Conservation (phyloP, 805 yeast species). For the Monosporozyma yasuniensis region DNA sequence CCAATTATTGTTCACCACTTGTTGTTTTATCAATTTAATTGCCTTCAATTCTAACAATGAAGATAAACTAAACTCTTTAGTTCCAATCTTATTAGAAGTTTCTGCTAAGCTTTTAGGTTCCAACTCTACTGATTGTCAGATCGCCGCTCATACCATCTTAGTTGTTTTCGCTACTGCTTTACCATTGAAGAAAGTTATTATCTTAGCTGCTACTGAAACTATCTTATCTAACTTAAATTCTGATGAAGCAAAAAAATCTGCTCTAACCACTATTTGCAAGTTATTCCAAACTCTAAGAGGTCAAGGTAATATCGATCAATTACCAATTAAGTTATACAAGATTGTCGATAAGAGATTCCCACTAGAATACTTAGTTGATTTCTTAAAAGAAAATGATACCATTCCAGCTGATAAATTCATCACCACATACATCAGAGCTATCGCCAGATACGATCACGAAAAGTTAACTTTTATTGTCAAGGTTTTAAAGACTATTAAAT, state of each 20-base stretch:
- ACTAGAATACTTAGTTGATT: conserved; percentile 12
- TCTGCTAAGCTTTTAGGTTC: conserved; percentile 47
- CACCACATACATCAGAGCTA: conserved; percentile 36
- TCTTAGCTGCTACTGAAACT: conserved; percentile 53
- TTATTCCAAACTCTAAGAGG: conserved; percentile 41
- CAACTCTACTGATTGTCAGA: conserved; percentile 50
- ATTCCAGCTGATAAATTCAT: conserved; percentile 33
- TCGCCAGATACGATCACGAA: conserved; percentile 36
- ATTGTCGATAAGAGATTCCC: conserved; percentile 22
- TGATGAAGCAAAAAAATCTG: conserved; percentile 34
- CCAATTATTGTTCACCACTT: conserved; percentile 71
- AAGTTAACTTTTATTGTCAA: conserved; percentile 31
- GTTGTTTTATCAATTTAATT: conserved; percentile 57
- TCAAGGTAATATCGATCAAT: conserved; percentile 33
- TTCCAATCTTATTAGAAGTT: conserved; percentile 51
- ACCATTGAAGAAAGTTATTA: conserved; percentile 46
- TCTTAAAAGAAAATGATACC: conserved; percentile 21
- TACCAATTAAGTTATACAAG: conserved; percentile 33
- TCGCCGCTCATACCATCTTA: conserved; percentile 75
- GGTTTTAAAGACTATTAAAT: conserved; percentile 26
- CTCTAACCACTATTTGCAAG: conserved; percentile 40
- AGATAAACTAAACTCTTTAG: conserved; percentile 38
- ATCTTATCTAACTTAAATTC: conserved; percentile 40
- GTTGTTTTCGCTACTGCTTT: conserved; percentile 70
- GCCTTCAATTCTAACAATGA: conserved; percentile 40